Conservation (phyloP, 306 rosid species). For the Albizia julibrissin region DNA sequence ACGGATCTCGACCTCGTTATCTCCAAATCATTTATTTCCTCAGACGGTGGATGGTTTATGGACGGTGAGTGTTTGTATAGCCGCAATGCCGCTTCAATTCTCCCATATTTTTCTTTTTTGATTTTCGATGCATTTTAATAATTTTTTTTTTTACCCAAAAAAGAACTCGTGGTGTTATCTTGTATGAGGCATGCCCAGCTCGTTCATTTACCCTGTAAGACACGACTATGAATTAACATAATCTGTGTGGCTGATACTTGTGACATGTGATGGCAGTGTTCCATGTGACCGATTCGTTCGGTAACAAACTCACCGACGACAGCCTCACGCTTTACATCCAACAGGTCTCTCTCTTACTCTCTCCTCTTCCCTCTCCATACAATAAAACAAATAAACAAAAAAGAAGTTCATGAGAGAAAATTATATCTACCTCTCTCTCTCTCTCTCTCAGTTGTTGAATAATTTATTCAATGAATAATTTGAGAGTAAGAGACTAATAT, state of each 20-base stretch:
- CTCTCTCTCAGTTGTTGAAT: background rate
- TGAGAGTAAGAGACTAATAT: background rate
- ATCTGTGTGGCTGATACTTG: slow-evolving; percentile 17
- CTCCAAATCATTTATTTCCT: slow-evolving; percentile 88
- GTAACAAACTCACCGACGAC: slow-evolving; percentile 79
- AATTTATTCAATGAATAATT: background rate
- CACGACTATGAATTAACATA: background rate
- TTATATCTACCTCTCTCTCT: background rate
- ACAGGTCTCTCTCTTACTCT: slow-evolving; percentile 46
- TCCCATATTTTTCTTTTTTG: background rate
- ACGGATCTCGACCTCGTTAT: slow-evolving; percentile 93
- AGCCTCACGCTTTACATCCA: slow-evolving; percentile 65
- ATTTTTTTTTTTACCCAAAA: background rate
- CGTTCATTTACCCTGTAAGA: slow-evolving; percentile 16
- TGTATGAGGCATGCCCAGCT: slow-evolving; percentile 27
- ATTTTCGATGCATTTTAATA: background rate
- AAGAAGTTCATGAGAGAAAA: background rate
- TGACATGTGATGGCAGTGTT: slow-evolving; percentile 65
- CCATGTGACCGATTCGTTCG: slow-evolving; percentile 83
- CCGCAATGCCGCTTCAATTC: background rate
- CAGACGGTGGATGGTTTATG: slow-evolving; percentile 98
- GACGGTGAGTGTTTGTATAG: slow-evolving; percentile 56
- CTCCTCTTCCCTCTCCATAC: background rate
- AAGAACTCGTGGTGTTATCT: background rate
- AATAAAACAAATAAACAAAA: background rate